Conservation (phyloP, 129 eudicot species). For the Flaveria brownii region DNA sequence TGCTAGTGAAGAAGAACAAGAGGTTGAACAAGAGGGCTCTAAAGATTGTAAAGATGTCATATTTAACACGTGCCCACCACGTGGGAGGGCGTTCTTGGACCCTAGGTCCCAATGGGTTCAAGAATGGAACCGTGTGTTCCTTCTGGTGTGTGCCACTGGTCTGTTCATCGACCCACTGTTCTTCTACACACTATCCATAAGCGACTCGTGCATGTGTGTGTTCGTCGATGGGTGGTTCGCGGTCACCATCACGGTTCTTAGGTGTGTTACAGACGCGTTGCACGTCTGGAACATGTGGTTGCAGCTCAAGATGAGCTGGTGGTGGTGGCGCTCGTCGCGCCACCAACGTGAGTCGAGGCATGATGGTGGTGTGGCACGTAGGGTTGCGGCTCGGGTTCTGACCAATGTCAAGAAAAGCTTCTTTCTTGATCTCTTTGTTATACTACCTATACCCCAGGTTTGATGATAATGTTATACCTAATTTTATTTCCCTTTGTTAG, state of each 20-base stretch:
- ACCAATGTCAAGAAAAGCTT: constrained; percentile 60
- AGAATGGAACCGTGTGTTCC: constrained; percentile 94
- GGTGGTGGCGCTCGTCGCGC: constrained; percentile 29
- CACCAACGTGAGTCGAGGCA: constrained; percentile 29
- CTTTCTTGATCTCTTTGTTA: constrained; percentile 81
- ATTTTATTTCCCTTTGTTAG: neutral
- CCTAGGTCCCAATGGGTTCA: constrained; percentile 72
- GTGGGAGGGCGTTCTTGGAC: constrained; percentile 41
- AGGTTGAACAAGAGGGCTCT: neutral
- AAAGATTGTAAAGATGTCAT: constrained; percentile 10
- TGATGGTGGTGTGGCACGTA: constrained; percentile 27
- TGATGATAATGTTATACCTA: neutral
- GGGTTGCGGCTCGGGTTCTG: constrained; percentile 47
- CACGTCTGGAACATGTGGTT: constrained; percentile 96
- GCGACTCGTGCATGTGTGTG: constrained; percentile 77
- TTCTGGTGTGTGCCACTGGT: constrained; percentile 74
- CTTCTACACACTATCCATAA: constrained; percentile 77
- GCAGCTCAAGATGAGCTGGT: constrained; percentile 62
- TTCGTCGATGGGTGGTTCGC: constrained; percentile 97
- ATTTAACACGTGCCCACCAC: constrained; percentile 28
- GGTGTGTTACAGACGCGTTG: constrained; percentile 74
- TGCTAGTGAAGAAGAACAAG: constrained; percentile 27
- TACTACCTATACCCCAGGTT: constrained; percentile 95
- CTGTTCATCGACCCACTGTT: constrained; percentile 92
- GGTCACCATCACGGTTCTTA: constrained; percentile 72